phyloP scores from a whole-genome alignment of 2,329 filamentous ascomycete species.

The Macroventuria anomochaeta region DNA sequence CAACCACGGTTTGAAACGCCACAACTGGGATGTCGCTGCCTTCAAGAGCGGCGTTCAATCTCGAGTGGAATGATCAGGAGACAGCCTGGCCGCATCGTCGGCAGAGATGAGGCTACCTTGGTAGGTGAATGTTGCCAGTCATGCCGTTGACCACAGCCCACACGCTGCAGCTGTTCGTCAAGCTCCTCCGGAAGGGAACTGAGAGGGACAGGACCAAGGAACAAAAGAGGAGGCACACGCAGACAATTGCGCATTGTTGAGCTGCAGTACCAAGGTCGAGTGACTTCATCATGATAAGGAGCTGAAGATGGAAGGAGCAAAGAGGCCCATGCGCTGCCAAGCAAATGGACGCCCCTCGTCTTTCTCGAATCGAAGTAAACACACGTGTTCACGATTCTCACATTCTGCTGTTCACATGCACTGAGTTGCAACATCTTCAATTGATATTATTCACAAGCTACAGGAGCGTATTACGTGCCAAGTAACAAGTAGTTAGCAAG shows the following conservation, averaged over 20 bases:
- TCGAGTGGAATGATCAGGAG: not conserved
- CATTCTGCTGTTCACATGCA: not conserved
- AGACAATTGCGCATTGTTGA: constrained; percentile 8
- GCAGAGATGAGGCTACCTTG: not conserved
- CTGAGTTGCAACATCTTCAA: not conserved
- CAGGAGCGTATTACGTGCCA: constrained; percentile 6
- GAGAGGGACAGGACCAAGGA: too few relatives aligned
- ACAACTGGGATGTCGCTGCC: constrained; percentile 4
- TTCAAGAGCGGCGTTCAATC: not conserved
- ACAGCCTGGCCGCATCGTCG: not conserved
- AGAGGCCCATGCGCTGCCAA: constrained; percentile 10
- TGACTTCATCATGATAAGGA: constrained; percentile 10
- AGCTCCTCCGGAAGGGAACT: not conserved
- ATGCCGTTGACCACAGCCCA: not conserved
- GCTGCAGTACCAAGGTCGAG: constrained; percentile 8
- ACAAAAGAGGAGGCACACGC: not conserved
- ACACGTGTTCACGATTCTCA: not conserved
- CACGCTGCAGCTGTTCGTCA: not conserved
- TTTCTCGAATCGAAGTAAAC: not conserved
- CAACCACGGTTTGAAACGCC: constrained; percentile 7
- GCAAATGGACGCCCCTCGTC: not conserved
- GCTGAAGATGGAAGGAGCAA: not conserved
- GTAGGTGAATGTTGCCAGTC: not conserved
- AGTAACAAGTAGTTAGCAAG: not conserved
- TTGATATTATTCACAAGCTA: not conserved